Evolutionary conservation across 2,329 filamentous ascomycete genomes (phyloP).

Genomic region (Pseudonectria foliicola): DNA sequence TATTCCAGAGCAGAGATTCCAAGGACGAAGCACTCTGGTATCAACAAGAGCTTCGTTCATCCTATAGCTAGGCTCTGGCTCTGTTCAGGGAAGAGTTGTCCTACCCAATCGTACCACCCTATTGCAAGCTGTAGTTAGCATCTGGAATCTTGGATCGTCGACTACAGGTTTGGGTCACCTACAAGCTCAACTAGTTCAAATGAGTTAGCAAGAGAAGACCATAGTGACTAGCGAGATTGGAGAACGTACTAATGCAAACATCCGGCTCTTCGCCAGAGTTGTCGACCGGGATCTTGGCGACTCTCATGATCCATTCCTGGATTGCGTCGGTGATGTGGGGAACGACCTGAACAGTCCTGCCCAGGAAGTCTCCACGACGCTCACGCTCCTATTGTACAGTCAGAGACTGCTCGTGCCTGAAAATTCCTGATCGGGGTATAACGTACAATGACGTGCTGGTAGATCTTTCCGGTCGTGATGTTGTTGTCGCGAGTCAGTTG

Average conservation of each 20-base stretch:
- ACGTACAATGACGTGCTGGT: slow-evolving; percentile 73
- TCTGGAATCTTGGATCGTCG: not conserved
- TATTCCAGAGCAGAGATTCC: no score
- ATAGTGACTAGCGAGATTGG: not conserved
- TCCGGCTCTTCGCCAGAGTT: slow-evolving; percentile 77
- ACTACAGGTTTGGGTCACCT: slow-evolving; percentile 8
- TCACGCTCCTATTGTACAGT: slow-evolving; percentile 44
- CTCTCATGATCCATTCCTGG: slow-evolving; percentile 85
- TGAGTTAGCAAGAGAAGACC: slow-evolving; percentile 10
- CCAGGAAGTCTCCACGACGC: slow-evolving; percentile 67
- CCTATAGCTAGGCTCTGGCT: no score
- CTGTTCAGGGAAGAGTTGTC: no score
- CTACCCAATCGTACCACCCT: slow-evolving; percentile 53
- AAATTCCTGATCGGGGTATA: not conserved
- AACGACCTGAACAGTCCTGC: slow-evolving; percentile 51
- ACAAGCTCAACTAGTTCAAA: slow-evolving; percentile 30
- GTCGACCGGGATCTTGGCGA: slow-evolving; percentile 79
- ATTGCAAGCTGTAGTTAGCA: slow-evolving; percentile 1
- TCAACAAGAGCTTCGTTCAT: no score
- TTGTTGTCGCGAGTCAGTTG: slow-evolving; percentile 83
- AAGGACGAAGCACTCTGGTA: no score
- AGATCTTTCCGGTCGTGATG: slow-evolving; percentile 97
- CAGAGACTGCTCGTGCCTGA: slow-evolving; percentile 2
- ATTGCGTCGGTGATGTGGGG: slow-evolving; percentile 89
- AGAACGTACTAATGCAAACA: slow-evolving; percentile 73